These are phyloP conservation scores for Ramularia collo-cygni DNA, from an alignment of 2,329 filamentous ascomycete genomes.

Conservation along the genomic window DNA sequence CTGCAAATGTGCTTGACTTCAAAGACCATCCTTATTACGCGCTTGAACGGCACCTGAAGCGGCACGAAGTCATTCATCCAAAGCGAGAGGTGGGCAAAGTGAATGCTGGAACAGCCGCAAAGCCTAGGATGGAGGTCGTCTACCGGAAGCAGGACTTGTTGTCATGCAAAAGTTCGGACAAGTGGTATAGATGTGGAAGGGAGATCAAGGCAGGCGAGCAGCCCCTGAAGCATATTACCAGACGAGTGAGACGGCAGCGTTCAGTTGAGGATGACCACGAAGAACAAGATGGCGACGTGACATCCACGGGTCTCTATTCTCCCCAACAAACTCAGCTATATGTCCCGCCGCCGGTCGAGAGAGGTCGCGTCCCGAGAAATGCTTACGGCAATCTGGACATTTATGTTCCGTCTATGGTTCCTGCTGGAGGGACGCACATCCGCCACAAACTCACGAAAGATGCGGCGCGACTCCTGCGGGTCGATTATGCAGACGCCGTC, in stretches of 20 bases:
- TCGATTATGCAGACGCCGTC: constrained; percentile 85
- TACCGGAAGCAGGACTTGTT: constrained; percentile 79
- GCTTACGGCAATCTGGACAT: constrained; percentile 57
- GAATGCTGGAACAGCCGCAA: constrained; percentile 54
- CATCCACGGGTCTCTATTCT: constrained; percentile 53
- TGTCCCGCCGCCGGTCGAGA: constrained; percentile 64
- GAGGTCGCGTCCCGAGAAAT: constrained; percentile 62
- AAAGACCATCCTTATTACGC: constrained; percentile 48
- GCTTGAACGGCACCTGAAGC: constrained; percentile 73
- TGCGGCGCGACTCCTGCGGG: constrained; percentile 66
- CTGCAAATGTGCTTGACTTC: constrained; percentile 35
- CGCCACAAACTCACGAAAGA: constrained; percentile 53
- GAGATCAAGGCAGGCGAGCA: constrained; percentile 73
- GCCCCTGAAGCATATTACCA: constrained; percentile 62
- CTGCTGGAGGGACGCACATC: constrained; percentile 52
- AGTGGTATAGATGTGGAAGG: constrained; percentile 84
- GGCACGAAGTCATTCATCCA: constrained; percentile 75
- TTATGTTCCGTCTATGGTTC: constrained; percentile 59
- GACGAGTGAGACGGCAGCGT: constrained; percentile 20
- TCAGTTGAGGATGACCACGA: constrained; percentile 26
- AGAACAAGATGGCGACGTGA: constrained; percentile 36
- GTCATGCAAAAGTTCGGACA: constrained; percentile 68
- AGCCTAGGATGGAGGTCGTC: constrained; percentile 60
- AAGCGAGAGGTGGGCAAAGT: constrained; percentile 70
- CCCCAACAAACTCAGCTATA: constrained; percentile 63